Evolutionary conservation across 805 yeast genomes (phyloP).

Genomic region (Saturnispora gosingensis): DNA sequence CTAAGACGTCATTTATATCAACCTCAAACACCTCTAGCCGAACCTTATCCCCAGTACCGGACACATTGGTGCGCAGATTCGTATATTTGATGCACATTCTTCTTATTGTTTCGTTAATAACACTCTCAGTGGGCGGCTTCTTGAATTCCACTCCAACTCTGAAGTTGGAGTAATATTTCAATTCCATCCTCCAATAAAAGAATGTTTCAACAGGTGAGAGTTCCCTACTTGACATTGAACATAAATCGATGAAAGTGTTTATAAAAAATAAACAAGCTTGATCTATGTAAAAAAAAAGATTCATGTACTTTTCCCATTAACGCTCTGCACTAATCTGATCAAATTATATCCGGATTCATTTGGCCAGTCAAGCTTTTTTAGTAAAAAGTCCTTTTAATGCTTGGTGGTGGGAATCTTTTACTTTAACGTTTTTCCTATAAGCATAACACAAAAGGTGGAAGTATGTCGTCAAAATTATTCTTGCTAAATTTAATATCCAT

Average conservation of each 20-base stretch:
- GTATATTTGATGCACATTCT: constrained; percentile 9
- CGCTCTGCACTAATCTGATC: neutral
- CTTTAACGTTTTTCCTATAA: too few species aligned
- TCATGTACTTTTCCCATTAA: neutral
- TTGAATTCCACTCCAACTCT: constrained; percentile 8
- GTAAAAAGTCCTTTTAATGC: too few species aligned
- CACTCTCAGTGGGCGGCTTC: neutral
- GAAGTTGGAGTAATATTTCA: constrained; percentile 7
- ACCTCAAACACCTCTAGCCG: constrained; percentile 2
- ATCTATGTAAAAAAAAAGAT: neutral
- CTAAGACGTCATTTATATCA: constrained; percentile 13
- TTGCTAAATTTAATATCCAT: too few species aligned
- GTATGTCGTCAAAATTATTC: too few species aligned
- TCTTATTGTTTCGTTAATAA: constrained; percentile 1
- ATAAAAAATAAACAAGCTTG: neutral
- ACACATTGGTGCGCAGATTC: constrained; percentile 2
- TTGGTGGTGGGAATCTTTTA: too few species aligned
- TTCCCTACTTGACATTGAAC: neutral
- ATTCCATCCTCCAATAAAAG: constrained; percentile 10
- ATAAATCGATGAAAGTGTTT: neutral
- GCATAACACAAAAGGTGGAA: too few species aligned
- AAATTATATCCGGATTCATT: too few species aligned
- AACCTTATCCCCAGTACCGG: neutral
- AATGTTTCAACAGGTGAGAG: constrained; percentile 6
- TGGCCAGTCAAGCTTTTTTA: neutral